These are phyloP conservation scores for Symmetrospora coprosmae DNA, from an alignment of 768 basidiomycete genomes.

Conservation along the genomic window DNA sequence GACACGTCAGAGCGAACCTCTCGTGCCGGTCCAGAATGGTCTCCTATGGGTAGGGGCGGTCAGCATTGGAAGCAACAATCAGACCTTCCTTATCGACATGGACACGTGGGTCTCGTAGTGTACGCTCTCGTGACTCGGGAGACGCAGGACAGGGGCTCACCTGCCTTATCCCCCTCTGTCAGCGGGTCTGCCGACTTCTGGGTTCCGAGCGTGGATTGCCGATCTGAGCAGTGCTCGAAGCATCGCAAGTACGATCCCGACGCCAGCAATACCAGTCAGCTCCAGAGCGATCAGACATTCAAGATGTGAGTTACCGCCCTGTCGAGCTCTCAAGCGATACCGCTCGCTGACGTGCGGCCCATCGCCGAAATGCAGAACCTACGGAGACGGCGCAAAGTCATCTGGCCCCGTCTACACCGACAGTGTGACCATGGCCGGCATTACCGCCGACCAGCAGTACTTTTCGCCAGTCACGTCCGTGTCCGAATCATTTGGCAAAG, in stretches of 20 bases:
- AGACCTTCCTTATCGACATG: conserved; percentile 11
- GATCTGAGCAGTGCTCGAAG: not conserved
- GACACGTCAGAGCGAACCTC: not conserved
- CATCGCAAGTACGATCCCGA: conserved; percentile 10
- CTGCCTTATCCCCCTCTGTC: not conserved
- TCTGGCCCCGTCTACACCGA: conserved; percentile 15
- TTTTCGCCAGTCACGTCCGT: conserved; percentile 40
- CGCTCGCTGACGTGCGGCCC: not conserved
- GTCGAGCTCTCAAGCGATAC: not conserved
- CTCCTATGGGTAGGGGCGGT: conserved; percentile 1
- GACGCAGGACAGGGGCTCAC: not conserved
- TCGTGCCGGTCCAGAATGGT: conserved; percentile 3
- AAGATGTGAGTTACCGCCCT: not conserved
- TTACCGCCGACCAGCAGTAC: conserved; percentile 35
- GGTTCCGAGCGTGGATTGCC: conserved; percentile 1
- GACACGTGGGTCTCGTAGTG: conserved; percentile 10
- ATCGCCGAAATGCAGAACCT: not conserved
- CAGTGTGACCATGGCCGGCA: conserved; percentile 4
- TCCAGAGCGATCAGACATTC: not conserved
- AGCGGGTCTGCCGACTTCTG: conserved; percentile 19
- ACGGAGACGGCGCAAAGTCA: conserved; percentile 8
- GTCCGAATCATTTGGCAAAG: not conserved
- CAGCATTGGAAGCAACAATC: not conserved
- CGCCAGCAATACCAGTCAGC: not conserved
- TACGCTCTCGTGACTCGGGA: too few relatives aligned